These are phyloP conservation scores for Asterochloris sp. DNA, from an alignment of 139 green algal genomes.

Conservation along the genomic window DNA sequence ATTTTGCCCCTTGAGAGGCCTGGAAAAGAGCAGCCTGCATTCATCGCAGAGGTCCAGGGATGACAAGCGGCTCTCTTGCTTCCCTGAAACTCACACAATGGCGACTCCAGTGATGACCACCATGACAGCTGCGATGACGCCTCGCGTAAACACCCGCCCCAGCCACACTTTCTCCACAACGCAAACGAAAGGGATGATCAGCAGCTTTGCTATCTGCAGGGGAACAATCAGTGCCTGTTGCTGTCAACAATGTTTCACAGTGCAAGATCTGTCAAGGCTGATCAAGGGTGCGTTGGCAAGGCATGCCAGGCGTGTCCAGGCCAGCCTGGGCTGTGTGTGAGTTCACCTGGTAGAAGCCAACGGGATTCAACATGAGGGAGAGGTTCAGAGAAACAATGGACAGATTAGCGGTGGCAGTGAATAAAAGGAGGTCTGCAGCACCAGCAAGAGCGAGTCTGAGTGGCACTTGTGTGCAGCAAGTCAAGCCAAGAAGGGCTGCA, in stretches of 20 bases:
- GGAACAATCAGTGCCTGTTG: background rate
- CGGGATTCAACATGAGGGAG: slow-evolving; percentile 65
- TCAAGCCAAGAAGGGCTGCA: background rate
- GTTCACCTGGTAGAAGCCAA: slow-evolving; percentile 56
- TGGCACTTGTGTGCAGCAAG: background rate
- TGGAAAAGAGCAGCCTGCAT: no score
- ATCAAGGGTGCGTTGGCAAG: background rate
- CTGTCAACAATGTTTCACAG: background rate
- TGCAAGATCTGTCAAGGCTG: background rate
- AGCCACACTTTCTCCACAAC: slow-evolving; percentile 81
- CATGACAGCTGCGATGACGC: slow-evolving; percentile 55
- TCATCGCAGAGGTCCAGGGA: no score
- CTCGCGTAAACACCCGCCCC: slow-evolving; percentile 50
- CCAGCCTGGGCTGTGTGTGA: background rate
- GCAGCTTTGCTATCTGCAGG: slow-evolving; percentile 87
- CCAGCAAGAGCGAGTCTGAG: background rate
- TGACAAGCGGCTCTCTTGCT: no score
- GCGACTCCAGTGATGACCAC: slow-evolving; percentile 76
- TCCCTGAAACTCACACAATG: slow-evolving; percentile 62
- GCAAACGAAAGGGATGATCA: slow-evolving; percentile 93
- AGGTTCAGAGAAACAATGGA: slow-evolving; percentile 71
- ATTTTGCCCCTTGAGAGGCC: no score
- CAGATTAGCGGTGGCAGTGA: slow-evolving; percentile 49
- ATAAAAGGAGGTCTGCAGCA: slow-evolving; percentile 46
- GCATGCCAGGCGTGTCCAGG: background rate